phyloP scores from a whole-genome alignment of 2,329 filamentous ascomycete species.

The Coniella lustricola region DNA sequence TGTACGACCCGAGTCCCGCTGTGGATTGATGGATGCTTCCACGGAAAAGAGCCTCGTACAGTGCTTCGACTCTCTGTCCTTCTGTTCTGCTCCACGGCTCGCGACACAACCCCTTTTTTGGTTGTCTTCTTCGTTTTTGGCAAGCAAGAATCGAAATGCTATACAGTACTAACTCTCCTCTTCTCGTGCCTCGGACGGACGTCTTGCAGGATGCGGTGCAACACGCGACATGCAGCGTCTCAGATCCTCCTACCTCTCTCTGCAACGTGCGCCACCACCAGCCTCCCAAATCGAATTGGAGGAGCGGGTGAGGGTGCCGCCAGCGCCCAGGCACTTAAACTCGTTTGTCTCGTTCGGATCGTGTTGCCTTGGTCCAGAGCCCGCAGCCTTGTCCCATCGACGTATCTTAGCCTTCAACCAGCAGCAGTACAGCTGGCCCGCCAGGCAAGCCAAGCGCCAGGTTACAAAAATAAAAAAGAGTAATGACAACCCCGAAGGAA shows the following conservation, averaged over 20 bases:
- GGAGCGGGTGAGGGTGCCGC: background rate
- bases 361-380: too few relatives aligned
- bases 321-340: background rate
- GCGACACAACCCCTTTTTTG: background rate
- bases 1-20: too few relatives aligned
- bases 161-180: background rate
- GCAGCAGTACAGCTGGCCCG: too few relatives aligned
- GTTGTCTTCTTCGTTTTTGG: too few relatives aligned
- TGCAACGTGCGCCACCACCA: too few relatives aligned
- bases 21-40: too few relatives aligned
- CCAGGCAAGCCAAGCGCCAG: too few relatives aligned
- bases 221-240: slow-evolving; percentile 1
- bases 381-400: too few relatives aligned
- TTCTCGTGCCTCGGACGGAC: background rate
- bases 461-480: too few relatives aligned
- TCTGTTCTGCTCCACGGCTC: background rate
- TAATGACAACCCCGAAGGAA: too few relatives aligned
- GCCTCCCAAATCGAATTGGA: background rate
- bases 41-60: background rate
- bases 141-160: slow-evolving; percentile 1
- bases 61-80: background rate
- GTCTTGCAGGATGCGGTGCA: slow-evolving; percentile 8
- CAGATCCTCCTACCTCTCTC: background rate
- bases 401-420: too few relatives aligned
- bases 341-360: background rate